Evolutionary conservation across 306 rosid genomes (phyloP).

Genomic region (Albizia julibrissin): DNA sequence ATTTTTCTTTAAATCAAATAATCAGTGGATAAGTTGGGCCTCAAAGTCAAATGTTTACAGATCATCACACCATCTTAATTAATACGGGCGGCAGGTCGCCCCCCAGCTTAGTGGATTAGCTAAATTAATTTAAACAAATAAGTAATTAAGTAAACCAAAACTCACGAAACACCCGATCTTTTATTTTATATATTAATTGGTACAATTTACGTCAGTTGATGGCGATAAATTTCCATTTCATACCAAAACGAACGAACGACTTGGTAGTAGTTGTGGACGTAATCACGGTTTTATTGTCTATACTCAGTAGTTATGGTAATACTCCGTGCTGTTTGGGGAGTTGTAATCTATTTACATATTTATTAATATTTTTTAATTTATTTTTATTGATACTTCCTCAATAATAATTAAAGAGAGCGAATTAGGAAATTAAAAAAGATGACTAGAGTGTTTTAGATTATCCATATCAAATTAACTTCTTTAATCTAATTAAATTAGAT

Average conservation of each 20-base stretch:
- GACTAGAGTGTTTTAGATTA: no score
- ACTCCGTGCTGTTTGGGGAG: no score
- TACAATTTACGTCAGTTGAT: not conserved
- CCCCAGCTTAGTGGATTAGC: not conserved
- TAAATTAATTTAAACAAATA: not conserved
- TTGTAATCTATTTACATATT: no score
- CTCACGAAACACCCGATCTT: not conserved
- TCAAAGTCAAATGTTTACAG: constrained; percentile 3
- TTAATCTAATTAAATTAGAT: no score
- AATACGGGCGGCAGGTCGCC: not conserved
- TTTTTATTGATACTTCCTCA: no score
- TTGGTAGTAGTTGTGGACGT: not conserved
- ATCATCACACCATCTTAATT: not conserved
- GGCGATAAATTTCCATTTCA: not conserved
- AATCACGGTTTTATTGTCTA: not conserved
- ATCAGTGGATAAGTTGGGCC: not conserved
- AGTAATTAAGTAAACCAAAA: not conserved
- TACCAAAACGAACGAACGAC: not conserved
- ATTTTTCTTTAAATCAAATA: constrained; percentile 1
- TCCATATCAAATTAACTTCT: no score
- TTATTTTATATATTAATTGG: not conserved
- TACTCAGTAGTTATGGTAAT: not conserved
- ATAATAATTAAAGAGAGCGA: no score
- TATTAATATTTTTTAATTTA: no score
- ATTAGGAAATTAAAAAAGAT: no score